Conservation (phyloP, 2,329 filamentous ascomycete species). For the Trichoderma sp. region DNA sequence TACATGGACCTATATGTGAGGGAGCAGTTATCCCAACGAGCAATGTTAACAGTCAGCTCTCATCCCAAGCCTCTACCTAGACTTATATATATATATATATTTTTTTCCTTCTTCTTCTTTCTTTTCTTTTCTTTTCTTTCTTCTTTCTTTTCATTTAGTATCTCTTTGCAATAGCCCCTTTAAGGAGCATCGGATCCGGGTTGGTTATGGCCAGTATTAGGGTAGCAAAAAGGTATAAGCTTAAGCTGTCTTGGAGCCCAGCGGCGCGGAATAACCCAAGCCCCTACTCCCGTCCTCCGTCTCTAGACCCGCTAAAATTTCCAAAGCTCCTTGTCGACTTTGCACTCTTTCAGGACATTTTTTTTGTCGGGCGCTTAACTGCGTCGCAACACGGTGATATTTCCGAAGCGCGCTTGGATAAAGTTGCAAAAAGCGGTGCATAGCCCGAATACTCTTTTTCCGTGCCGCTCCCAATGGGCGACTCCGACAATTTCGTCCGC, state of each 20-base stretch:
- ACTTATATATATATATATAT: too few relatives aligned
- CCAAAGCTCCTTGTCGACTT: slow-evolving; percentile 22
- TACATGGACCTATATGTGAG: too few relatives aligned
- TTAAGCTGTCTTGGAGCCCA: background rate
- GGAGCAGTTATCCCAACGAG: background rate
- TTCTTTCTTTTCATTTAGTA: too few relatives aligned
- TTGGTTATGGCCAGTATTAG: background rate
- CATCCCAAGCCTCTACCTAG: background rate
- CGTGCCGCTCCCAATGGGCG: slow-evolving; percentile 19
- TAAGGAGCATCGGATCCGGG: background rate
- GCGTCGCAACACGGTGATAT: slow-evolving; percentile 1
- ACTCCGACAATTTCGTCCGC: slow-evolving; percentile 36
- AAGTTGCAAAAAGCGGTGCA: background rate
- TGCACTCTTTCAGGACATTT: background rate
- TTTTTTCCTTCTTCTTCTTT: too few relatives aligned
- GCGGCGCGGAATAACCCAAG: slow-evolving; percentile 20
- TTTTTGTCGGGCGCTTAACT: slow-evolving; percentile 20
- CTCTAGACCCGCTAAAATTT: slow-evolving; percentile 24
- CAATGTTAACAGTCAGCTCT: background rate
- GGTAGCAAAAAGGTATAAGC: background rate
- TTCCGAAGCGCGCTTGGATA: background rate
- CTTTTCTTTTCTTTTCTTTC: too few relatives aligned
- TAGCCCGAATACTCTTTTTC: background rate
- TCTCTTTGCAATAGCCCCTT: background rate
- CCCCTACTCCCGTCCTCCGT: background rate